phyloP scores from a whole-genome alignment of 768 basidiomycete genomes.

The Rhizopogon vesiculosus region DNA sequence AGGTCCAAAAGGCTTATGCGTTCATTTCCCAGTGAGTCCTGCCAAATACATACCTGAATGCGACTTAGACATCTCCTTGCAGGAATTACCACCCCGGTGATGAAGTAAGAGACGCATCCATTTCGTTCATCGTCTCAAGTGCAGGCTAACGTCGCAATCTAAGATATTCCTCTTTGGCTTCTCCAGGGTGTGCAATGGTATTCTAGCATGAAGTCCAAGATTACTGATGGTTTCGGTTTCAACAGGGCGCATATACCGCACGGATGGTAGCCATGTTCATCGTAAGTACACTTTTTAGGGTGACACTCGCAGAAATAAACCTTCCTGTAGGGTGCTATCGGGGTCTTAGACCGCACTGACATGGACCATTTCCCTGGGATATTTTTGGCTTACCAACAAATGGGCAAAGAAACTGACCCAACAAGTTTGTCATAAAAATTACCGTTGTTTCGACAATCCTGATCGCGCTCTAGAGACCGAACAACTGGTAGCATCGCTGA shows the following conservation, averaged over 20 bases:
- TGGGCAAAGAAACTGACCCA: slow-evolving; percentile 48
- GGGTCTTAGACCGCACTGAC: slow-evolving; percentile 61
- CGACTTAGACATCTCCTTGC: not conserved
- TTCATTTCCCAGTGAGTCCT: slow-evolving; percentile 70
- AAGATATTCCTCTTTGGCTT: slow-evolving; percentile 79
- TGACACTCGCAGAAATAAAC: not conserved
- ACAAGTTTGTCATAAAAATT: slow-evolving; percentile 30
- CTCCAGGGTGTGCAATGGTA: slow-evolving; percentile 46
- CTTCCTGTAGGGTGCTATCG: slow-evolving; percentile 54
- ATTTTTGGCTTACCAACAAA: slow-evolving; percentile 56
- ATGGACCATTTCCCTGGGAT: slow-evolving; percentile 71
- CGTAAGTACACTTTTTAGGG: slow-evolving; percentile 29
- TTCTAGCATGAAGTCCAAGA: not conserved
- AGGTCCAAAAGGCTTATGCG: slow-evolving; percentile 76
- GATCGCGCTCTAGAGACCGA: slow-evolving; percentile 27
- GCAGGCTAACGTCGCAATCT: slow-evolving; percentile 6
- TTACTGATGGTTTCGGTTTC: slow-evolving; percentile 3
- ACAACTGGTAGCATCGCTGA: slow-evolving; percentile 38
- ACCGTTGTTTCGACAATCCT: not conserved
- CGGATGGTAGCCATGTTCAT: slow-evolving; percentile 72
- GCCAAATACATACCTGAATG: not conserved
- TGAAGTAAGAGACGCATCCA: slow-evolving; percentile 39
- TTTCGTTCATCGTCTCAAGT: not conserved
- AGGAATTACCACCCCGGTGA: slow-evolving; percentile 73
- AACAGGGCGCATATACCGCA: slow-evolving; percentile 70